Evolutionary conservation across 352 stramenopile genomes (phyloP).

Genomic region (Blastocystis sp.): DNA sequence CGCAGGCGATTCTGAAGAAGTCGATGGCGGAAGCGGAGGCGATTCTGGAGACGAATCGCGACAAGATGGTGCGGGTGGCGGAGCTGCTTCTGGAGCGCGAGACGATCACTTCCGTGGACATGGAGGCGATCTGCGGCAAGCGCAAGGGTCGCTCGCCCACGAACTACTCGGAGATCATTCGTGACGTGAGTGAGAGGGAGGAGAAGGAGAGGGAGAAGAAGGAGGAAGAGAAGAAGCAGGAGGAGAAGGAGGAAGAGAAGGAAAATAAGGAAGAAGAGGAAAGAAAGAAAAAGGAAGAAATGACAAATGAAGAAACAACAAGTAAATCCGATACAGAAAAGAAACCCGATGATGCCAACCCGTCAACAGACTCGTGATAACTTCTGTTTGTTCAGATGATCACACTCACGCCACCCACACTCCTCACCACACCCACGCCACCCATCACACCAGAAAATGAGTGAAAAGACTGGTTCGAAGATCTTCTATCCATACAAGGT

Average conservation of each 20-base stretch:
- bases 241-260: neutral
- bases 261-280: neutral
- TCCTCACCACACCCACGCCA: too few species aligned
- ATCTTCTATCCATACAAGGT: conserved; percentile 51
- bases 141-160: neutral
- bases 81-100: neutral
- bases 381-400: too few species aligned
- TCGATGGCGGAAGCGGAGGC: neutral
- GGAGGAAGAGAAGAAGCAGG: neutral
- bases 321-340: neutral
- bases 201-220: conserved; percentile 16
- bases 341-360: too few species aligned
- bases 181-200: neutral
- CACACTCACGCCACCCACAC: too few species aligned
- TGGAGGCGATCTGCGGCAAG: neutral
- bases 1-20: conserved; percentile 1
- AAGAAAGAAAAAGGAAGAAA: too few species aligned
- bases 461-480: conserved; percentile 43
- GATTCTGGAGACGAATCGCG: neutral
- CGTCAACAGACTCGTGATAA: too few species aligned
- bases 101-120: conserved; percentile 33
- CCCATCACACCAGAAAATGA: conserved; percentile 12
- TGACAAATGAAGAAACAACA: neutral
- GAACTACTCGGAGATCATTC: conserved; percentile 41
- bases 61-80: neutral